Evolutionary conservation across 2,329 filamentous ascomycete genomes (phyloP).

Genomic region (Alternaria incomplexa): DNA sequence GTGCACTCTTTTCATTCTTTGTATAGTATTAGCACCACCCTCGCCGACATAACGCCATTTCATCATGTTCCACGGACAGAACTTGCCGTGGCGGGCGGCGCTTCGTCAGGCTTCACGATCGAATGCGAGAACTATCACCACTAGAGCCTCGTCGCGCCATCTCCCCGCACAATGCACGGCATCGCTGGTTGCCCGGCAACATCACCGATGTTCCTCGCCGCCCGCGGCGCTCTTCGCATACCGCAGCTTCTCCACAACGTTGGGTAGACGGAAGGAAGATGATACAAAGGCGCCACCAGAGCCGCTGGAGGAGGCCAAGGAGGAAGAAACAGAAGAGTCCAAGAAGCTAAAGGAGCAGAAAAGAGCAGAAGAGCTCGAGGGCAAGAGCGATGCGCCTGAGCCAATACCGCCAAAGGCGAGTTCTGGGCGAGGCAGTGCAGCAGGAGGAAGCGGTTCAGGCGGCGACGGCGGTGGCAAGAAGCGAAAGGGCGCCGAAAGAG

Average conservation of each 20-base stretch:
- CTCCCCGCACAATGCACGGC: conserved; percentile 42
- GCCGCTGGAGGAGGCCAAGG: conserved; percentile 51
- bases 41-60: conserved; percentile 3
- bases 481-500: conserved; percentile 75
- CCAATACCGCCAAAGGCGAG: conserved; percentile 58
- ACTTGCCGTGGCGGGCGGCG: conserved; percentile 69
- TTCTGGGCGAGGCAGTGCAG: conserved; percentile 66
- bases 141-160: conserved; percentile 30
- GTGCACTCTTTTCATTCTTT: conserved; percentile 4
- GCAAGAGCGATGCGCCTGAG: conserved; percentile 58
- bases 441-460: conserved; percentile 56
- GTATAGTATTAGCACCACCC: conserved; percentile 10
- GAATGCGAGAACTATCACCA: conserved; percentile 41
- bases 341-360: conserved; percentile 52
- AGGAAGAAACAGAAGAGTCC: conserved; percentile 50
- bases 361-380: conserved; percentile 48
- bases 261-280: conserved; percentile 63
- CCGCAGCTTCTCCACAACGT: conserved; percentile 50
- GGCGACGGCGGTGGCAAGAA: conserved; percentile 69
- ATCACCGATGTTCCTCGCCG: conserved; percentile 33
- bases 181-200: conserved; percentile 29
- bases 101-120: conserved; percentile 58
- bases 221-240: conserved; percentile 41
- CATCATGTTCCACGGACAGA: conserved; percentile 68
- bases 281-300: conserved; percentile 55